Evolutionary conservation across 78 protist species (phyloP), one percentile per base, ranked within the genome.

Genomic region (Pelomyxa schiedti): DNA sequence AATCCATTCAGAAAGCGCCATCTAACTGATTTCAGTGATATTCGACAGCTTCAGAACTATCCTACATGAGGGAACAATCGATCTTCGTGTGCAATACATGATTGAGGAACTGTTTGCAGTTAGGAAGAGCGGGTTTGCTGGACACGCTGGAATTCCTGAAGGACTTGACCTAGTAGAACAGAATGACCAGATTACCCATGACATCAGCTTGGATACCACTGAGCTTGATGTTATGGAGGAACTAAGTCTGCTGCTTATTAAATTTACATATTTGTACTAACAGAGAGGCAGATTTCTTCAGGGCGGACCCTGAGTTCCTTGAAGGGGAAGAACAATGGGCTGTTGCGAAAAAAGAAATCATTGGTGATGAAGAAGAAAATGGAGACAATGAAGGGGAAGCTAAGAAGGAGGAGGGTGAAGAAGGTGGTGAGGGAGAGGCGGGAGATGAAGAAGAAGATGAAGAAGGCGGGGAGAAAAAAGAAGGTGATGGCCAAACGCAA

Each of bases 111-210:
- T 93, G 22, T 86, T 94, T 37, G 87, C 77, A 42, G 53, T 77
- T 52, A 71, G 92, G 43, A 82, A 94, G 73, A 42, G 32, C 3
- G 32, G 26, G 16, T 92, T 90, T 65, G 39, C 77, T 35, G 91
- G 72, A 5, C 38, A 66, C 70, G 92, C 95, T 3, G 77, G 76
- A 22, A 29, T 95, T 8, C 52, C 68, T 6, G 82, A 87, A 1
- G 97, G 87, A 22, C 80, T 96, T 42, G 95, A 95, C 47, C 70
- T 96, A 0, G 97, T 95, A n/a, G 97, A 94, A 28, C 81, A 82
- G 41, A 95, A 92, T 0, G 97, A 94, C 39, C 98, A 91, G 39
- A 87, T 93, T 80, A 93, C 94, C 0, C 99, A 95, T 72, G 86
- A 91, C 32, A 1, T 94, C 16, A 26, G 74, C 5, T 79, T 93